A percentile compares a stretch with the other conserved stretches of the same genome.
phyloP scores from a whole-genome alignment of 257 asterid species.

The Fraxinus pennsylvanica region DNA sequence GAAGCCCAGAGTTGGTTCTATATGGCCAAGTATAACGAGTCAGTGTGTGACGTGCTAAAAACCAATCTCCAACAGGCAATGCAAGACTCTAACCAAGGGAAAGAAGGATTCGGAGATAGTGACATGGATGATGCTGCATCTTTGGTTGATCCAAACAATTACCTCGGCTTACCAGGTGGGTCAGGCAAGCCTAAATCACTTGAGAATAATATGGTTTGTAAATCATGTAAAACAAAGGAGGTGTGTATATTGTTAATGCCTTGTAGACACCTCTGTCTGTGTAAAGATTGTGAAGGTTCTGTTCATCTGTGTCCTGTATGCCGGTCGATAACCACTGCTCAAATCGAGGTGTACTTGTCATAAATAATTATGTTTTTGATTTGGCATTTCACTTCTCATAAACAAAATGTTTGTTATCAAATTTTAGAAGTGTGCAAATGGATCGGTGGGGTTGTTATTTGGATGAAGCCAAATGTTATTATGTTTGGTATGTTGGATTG shows the following conservation, averaged over 20 bases:
- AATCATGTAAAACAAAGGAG: slow-evolving; percentile 62
- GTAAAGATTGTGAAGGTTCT: slow-evolving; percentile 73
- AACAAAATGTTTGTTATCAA: background rate
- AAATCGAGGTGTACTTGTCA: slow-evolving; percentile 67
- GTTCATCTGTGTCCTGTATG: slow-evolving; percentile 77
- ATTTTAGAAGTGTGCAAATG: background rate
- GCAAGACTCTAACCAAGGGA: slow-evolving; percentile 48
- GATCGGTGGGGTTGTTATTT: background rate
- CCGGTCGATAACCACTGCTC: slow-evolving; percentile 52
- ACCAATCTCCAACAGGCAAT: slow-evolving; percentile 64
- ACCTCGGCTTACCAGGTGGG: slow-evolving; percentile 37
- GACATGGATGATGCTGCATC: slow-evolving; percentile 69
- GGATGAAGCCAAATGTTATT: background rate
- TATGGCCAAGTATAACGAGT: slow-evolving; percentile 80
- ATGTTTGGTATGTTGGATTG: background rate
- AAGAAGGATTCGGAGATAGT: slow-evolving; percentile 76
- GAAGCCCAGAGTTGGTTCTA: slow-evolving; percentile 91
- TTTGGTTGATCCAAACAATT: slow-evolving; percentile 59
- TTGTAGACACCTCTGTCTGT: slow-evolving; percentile 84
- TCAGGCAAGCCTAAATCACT: slow-evolving; percentile 25
- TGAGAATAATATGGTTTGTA: slow-evolving; percentile 45
- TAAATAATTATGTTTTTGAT: slow-evolving; percentile 32
- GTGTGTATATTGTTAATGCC: slow-evolving; percentile 76
- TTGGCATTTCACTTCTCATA: background rate
- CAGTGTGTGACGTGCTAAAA: slow-evolving; percentile 60